Base-by-base conservation (phyloP, 805 yeast species). In the Candida loeiensis region DNA sequence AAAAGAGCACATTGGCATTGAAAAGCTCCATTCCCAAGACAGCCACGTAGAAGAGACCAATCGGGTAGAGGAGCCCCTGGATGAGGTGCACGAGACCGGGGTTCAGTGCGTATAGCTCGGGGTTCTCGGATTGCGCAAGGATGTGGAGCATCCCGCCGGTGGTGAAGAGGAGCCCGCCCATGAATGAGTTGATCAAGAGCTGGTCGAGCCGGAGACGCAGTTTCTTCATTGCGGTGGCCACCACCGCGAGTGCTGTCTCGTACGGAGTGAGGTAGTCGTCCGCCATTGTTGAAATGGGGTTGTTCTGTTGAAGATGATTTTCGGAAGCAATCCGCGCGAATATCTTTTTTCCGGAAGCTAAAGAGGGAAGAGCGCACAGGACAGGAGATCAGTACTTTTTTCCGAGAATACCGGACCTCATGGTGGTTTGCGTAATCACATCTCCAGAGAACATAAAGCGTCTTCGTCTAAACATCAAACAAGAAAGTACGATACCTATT, bases 201-300 rank as follows among this genome's bases (percentile, higher is more conserved):
- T 80, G 71, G 43, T 80, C 82, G 4, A 79, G 48, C 46, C 78
- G 71, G 20, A 83, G 69, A 58, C 95, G 70, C 3, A 90, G 75
- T 53, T 85, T 85, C 59, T 85, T 85, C 93, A 85, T 85, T 2
- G 88, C 71, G 0, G 93, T 85, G 6, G 95, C 95, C 14, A 85
- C 91, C 29, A 84, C 82, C 0, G 95, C 93, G 37, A 85, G 59
- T 0, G 93, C 93, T 2, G 91, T 80, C 51, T 85, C 95, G 61
- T 85, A 80, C 5, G 91, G 85, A 3, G 88, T 78, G 36, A 83
- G 71, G 51, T 83, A 85, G 32, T 53, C 59, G 9, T 30, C 21
- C 6, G 29, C 29, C 33, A 30, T 30, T 5, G 6, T 15, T 27
- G 31, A 27, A 25, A 25, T 7, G 6, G 6, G 6, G 29, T 5